Conservation (phyloP, 2,329 filamentous ascomycete genomes). For the Biscogniauxia mediterranea region DNA sequence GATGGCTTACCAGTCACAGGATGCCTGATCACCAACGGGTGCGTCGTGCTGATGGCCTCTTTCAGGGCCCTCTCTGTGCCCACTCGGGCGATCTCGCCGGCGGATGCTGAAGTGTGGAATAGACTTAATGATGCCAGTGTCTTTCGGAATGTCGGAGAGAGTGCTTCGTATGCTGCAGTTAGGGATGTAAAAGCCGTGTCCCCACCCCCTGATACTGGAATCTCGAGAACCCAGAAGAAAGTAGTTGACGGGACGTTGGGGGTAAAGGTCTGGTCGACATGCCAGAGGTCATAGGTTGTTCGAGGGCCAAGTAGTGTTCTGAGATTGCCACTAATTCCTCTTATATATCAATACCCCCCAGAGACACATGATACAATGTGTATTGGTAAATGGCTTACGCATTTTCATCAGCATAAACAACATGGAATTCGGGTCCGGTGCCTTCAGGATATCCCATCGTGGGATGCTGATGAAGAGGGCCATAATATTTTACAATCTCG, state of each 20-base stretch:
- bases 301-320: slow-evolving; percentile 8
- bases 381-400: slow-evolving; percentile 8
- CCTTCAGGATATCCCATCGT: slow-evolving; percentile 20
- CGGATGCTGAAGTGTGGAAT: slow-evolving; percentile 63
- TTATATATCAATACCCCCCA: not conserved
- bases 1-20: slow-evolving; percentile 68
- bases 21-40: slow-evolving; percentile 65
- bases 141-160: slow-evolving; percentile 63
- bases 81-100: slow-evolving; percentile 57
- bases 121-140: slow-evolving; percentile 65
- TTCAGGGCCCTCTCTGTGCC: not conserved
- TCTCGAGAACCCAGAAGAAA: slow-evolving; percentile 28
- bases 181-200: slow-evolving; percentile 25
- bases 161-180: slow-evolving; percentile 39
- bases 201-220: slow-evolving; percentile 23
- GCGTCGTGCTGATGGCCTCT: slow-evolving; percentile 58
- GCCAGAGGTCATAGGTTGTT: slow-evolving; percentile 20
- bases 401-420: slow-evolving; percentile 25
- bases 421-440: slow-evolving; percentile 19
- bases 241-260: slow-evolving; percentile 25
- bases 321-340: slow-evolving; percentile 4
- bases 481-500: slow-evolving; percentile 21
- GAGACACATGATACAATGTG: not conserved
- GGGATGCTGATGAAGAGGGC: slow-evolving; percentile 21
- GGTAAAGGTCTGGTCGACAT: slow-evolving; percentile 24